Evolutionary conservation across 805 yeast species (phyloP).

Genomic region (Grigorovia yakushimaensis): DNA sequence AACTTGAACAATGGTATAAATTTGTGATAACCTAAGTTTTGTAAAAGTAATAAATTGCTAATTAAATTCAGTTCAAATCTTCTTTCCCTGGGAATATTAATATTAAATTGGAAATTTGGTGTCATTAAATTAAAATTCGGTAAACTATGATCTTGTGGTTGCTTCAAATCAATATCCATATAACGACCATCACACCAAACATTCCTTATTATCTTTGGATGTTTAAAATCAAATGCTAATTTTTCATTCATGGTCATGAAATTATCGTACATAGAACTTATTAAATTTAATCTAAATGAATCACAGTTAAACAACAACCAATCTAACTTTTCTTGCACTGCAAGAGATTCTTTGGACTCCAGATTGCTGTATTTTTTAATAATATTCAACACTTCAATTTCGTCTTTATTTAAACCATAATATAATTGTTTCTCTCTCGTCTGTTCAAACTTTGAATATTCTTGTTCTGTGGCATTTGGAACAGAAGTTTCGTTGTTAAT

Average conservation of each 20-base stretch:
- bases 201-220: conserved; percentile 49
- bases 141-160: conserved; percentile 10
- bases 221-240: conserved; percentile 41
- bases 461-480: conserved; percentile 9
- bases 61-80: conserved; percentile 35
- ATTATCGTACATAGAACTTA: conserved; percentile 42
- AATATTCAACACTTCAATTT: conserved; percentile 17
- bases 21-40: conserved; percentile 42
- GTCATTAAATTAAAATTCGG: conserved; percentile 16
- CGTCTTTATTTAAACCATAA: conserved; percentile 20
- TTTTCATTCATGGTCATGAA: conserved; percentile 46
- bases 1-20: conserved; percentile 30
- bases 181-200: conserved; percentile 38
- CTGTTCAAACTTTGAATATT: conserved; percentile 19
- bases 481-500: conserved; percentile 1
- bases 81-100: conserved; percentile 30
- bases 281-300: conserved; percentile 36
- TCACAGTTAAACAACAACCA: conserved; percentile 34
- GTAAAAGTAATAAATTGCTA: conserved; percentile 37
- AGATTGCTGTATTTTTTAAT: conserved; percentile 32
- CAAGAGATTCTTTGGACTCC: conserved; percentile 31
- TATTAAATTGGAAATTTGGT: conserved; percentile 14
- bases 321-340: conserved; percentile 34
- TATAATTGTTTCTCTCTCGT: conserved; percentile 23
- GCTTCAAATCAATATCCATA: conserved; percentile 18